phyloP scores from a whole-genome alignment of 192 early-diverging fungal genomes.

The Entrophospora sp. region DNA sequence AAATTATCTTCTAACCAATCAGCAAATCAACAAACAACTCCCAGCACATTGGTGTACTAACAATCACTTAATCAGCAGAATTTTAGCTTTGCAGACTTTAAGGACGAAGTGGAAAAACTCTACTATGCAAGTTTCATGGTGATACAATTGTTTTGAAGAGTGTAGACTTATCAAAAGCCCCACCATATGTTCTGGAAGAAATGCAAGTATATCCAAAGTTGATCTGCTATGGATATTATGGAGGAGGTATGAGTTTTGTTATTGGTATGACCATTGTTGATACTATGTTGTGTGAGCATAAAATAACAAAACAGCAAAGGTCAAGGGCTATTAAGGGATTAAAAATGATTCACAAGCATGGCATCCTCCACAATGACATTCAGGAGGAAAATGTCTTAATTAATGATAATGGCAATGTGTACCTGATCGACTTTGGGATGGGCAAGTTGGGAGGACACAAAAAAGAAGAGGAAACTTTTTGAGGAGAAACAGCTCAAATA shows the following conservation, averaged over 20 bases:
- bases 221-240: no score
- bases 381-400: conserved; percentile 9
- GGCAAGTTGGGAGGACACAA: conserved; percentile 2
- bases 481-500: neutral
- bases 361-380: conserved; percentile 14
- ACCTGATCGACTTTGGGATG: conserved; percentile 9
- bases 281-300: no score
- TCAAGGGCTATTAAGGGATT: neutral
- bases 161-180: neutral
- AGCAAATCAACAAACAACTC: neutral
- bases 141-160: neutral
- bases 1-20: neutral
- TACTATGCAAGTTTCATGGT: neutral
- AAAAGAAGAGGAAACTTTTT: conserved; percentile 11
- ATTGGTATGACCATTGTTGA: no score
- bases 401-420: neutral
- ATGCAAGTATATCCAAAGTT: no score
- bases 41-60: neutral
- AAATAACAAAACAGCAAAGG: no score
- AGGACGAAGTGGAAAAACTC: neutral
- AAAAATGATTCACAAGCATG: neutral
- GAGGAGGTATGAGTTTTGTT: no score
- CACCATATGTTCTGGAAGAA: no score
- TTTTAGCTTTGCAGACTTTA: neutral
- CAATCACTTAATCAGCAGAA: neutral